Conservation (phyloP, 305 asterid species). For the Monarda citriodora region DNA sequence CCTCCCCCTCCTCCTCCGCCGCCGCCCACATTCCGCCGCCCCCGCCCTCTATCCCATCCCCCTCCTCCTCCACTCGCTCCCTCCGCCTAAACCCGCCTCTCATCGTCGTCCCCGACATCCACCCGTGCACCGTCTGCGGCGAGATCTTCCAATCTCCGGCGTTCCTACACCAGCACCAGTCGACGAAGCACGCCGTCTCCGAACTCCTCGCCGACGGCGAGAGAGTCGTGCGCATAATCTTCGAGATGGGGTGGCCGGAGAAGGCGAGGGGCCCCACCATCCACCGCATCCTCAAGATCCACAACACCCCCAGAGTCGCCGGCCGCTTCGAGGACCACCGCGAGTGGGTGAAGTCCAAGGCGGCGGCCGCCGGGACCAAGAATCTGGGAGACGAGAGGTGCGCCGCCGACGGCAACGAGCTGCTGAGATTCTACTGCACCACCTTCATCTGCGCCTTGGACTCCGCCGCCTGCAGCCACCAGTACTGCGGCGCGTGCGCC, state of each 20-base stretch:
- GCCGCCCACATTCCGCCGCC: conserved; percentile 19
- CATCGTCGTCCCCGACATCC: conserved; percentile 16
- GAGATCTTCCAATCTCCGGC: conserved; percentile 54
- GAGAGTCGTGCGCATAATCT: conserved; percentile 74
- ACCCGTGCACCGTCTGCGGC: conserved; percentile 83
- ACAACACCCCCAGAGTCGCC: conserved; percentile 51
- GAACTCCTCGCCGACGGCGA: conserved; percentile 70
- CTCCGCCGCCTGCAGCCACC: conserved; percentile 47
- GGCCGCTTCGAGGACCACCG: conserved; percentile 75
- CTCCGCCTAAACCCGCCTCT: conserved; percentile 35
- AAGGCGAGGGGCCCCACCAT: conserved; percentile 30
- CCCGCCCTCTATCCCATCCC: conserved; percentile 53
- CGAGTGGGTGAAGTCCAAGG: conserved; percentile 55
- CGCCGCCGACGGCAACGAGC: conserved; percentile 86
- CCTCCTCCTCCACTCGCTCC: conserved; percentile 76
- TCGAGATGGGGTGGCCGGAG: conserved; percentile 80
- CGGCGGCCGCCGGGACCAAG: conserved; percentile 25
- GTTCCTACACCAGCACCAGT: conserved; percentile 65
- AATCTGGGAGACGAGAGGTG: conserved; percentile 53
- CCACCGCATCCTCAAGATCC: conserved; percentile 82
- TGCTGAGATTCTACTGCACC: conserved; percentile 72
- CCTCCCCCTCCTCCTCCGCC: conserved; percentile 20
- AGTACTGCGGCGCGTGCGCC: conserved; percentile 77
- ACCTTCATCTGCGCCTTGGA: conserved; percentile 67
- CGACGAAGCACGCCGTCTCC: conserved; percentile 63